Conservation (phyloP, 2,329 filamentous ascomycete genomes). For the Biscogniauxia sp. region DNA sequence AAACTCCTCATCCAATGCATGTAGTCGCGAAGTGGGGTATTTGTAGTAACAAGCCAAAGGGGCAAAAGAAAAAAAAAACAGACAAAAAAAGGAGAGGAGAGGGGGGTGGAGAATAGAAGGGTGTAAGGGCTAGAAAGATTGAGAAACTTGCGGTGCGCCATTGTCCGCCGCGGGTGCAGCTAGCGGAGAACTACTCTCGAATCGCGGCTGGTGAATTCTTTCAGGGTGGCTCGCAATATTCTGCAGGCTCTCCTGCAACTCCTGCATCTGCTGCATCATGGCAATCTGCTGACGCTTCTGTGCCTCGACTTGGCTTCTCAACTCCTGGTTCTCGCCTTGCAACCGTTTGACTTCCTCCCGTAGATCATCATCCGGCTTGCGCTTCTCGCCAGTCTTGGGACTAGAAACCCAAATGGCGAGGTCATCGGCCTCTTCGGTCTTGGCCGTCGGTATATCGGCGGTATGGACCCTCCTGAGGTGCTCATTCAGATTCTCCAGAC, state of each 20-base stretch:
- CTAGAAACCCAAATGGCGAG: neutral
- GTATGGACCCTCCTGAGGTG: slow-evolving; percentile 88
- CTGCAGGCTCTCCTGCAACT: neutral
- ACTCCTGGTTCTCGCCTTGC: slow-evolving; percentile 61
- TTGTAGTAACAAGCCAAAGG: neutral
- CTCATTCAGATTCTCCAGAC: slow-evolving; percentile 91
- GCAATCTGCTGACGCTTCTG: slow-evolving; percentile 42
- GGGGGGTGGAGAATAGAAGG: neutral
- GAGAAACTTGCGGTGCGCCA: neutral
- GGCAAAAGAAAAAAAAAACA: neutral
- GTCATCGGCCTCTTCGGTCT: slow-evolving; percentile 35
- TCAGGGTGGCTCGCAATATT: neutral
- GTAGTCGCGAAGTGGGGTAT: neutral
- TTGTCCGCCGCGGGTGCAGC: neutral
- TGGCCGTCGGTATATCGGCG: slow-evolving; percentile 32
- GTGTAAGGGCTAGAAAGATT: neutral
- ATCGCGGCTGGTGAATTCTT: neutral
- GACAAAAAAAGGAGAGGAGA: neutral
- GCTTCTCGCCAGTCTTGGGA: slow-evolving; percentile 40
- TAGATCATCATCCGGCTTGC: slow-evolving; percentile 52
- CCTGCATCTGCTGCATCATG: slow-evolving; percentile 17
- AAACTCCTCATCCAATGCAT: neutral
- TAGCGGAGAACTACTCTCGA: neutral
- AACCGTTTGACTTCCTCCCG: slow-evolving; percentile 66
- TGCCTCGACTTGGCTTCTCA: slow-evolving; percentile 48